phyloP scores from a whole-genome alignment of 2,329 filamentous ascomycete genomes.

The Claviceps digitariae region DNA sequence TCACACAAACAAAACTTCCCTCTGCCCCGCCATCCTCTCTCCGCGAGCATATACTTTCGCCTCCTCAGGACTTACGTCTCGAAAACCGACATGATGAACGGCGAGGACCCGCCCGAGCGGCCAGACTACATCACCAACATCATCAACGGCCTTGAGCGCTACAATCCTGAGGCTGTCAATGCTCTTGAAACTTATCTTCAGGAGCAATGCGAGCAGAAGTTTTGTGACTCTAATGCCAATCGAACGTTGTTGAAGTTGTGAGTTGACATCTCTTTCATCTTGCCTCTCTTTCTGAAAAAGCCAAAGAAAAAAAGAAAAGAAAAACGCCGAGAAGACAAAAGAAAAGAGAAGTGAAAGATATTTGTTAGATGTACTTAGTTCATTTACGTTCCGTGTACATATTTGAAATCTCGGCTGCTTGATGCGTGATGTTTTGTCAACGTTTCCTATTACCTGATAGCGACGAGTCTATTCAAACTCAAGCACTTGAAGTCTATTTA shows the following conservation, averaged over 20 bases:
- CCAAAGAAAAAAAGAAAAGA: neutral
- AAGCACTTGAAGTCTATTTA: slow-evolving; percentile 3
- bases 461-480: slow-evolving; percentile 27
- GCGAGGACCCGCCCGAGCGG: slow-evolving; percentile 81
- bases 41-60: slow-evolving; percentile 13
- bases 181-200: slow-evolving; percentile 89
- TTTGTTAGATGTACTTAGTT: neutral
- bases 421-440: slow-evolving; percentile 66
- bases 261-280: slow-evolving; percentile 30
- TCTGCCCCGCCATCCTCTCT: slow-evolving; percentile 25
- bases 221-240: slow-evolving; percentile 93
- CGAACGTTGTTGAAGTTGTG: slow-evolving; percentile 93
- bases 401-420: slow-evolving; percentile 9
- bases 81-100: slow-evolving; percentile 39
- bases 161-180: slow-evolving; percentile 93
- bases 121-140: slow-evolving; percentile 87
- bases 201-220: slow-evolving; percentile 89
- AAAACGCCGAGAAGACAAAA: neutral
- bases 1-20: slow-evolving; percentile 30
- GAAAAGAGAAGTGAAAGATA: neutral
- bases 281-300: neutral
- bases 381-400: neutral
- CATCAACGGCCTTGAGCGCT: slow-evolving; percentile 92
- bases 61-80: slow-evolving; percentile 10
- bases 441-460: slow-evolving; percentile 99